phyloP scores from a whole-genome alignment of 352 stramenopile species.

The Sclerospora graminicola region DNA sequence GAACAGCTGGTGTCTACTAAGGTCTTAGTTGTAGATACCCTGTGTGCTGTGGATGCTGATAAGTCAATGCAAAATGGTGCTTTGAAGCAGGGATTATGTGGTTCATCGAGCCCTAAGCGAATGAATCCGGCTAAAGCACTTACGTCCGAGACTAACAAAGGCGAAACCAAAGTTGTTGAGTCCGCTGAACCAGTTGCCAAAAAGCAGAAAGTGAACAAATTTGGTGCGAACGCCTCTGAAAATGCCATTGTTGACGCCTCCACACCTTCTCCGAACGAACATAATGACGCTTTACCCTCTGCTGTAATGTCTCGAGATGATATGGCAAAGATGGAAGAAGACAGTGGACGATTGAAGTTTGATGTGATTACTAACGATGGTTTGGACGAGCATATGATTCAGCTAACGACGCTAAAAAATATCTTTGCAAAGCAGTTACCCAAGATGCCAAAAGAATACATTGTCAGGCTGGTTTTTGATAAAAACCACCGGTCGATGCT shows the following conservation, averaged over 20 bases:
- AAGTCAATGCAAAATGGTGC: background rate
- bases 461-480: conserved; percentile 98
- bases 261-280: background rate
- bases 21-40: background rate
- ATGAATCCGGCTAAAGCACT: conserved; percentile 8
- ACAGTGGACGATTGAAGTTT: conserved; percentile 69
- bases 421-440: conserved; percentile 97
- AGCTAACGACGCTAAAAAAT: conserved; percentile 95
- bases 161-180: background rate
- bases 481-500: conserved; percentile 90
- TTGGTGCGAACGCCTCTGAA: background rate
- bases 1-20: background rate
- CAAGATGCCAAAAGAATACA: conserved; percentile 99
- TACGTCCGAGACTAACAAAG: conserved; percentile 6
- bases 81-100: conserved; percentile 3
- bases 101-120: conserved; percentile 12
- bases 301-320: conserved; percentile 76
- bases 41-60: background rate
- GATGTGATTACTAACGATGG: conserved; percentile 89
- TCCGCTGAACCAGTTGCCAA: conserved; percentile 14
- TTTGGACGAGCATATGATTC: conserved; percentile 75
- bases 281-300: conserved; percentile 14
- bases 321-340: conserved; percentile 84
- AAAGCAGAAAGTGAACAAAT: conserved; percentile 28
- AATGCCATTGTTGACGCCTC: conserved; percentile 5